These are phyloP conservation scores for Linnemannia elongata DNA, from an alignment of 192 early-diverging fungal species.

Conservation along the genomic window DNA sequence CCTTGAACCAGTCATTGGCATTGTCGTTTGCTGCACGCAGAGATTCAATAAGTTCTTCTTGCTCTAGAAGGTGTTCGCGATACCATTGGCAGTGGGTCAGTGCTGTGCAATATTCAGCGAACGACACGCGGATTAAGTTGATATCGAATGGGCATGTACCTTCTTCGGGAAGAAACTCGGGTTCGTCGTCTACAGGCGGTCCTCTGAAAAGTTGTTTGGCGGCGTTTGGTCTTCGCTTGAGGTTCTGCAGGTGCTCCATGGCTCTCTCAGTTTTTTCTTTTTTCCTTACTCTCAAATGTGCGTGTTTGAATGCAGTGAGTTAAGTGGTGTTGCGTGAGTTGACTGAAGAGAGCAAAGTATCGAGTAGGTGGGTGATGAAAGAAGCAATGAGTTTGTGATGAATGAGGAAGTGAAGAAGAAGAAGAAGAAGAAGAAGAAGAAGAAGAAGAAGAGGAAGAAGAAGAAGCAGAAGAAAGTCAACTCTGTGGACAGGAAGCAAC, in stretches of 20 bases:
- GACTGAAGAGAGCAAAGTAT: not conserved
- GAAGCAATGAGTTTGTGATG: not conserved
- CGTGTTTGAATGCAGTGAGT: no score
- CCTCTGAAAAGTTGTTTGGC: constrained; percentile 29
- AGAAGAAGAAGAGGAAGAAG: no score
- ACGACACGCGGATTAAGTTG: no score
- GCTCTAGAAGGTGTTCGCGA: constrained; percentile 10
- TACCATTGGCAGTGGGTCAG: not conserved
- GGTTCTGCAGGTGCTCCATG: constrained; percentile 34
- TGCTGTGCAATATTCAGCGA: not conserved
- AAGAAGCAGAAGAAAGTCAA: no score
- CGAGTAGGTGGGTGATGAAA: not conserved
- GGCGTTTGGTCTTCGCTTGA: constrained; percentile 20
- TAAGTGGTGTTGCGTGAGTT: no score
- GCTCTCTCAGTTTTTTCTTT: not conserved
- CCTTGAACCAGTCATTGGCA: constrained; percentile 43
- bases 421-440: no score
- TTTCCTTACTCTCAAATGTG: no score
- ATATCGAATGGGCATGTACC: constrained; percentile 9
- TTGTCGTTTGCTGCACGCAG: constrained; percentile 34
- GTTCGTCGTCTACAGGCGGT: not conserved
- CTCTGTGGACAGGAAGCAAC: no score
- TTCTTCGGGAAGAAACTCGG: constrained; percentile 41
- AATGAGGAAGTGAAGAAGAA: not conserved
- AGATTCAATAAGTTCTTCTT: constrained; percentile 44